Base-by-base conservation (phyloP, 1,284 basidiomycete species). In the Leccinum griseonigrum region DNA sequence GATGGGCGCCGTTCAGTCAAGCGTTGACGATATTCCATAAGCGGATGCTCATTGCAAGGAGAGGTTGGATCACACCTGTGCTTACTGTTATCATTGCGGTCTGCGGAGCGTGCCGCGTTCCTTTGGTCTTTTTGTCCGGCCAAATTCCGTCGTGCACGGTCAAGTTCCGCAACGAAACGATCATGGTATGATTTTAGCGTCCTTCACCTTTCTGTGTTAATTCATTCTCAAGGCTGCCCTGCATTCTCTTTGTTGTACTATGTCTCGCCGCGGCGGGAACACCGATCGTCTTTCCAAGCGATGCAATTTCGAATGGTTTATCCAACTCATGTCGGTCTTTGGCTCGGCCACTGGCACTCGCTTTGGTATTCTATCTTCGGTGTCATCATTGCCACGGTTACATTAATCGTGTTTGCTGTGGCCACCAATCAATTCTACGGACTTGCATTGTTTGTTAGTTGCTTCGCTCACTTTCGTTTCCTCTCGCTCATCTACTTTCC, bases 211-310 rank as follows among this genome's bases (percentile, higher is more conserved):
- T 29, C 16, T 14, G 1, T 13, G 13, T n/a, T 64, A n/a, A 64
- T 40, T 28, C 29, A 6, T n/a, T 56, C 50, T 29, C 13, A 59
- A 90, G 85, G 81, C 86, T 16, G 85, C 72, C 90, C 91, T 2
- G 91, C 91, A 0, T 94, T 94, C 74, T 91, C 88, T 64, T 81
- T 88, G 9, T 72, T 94, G 13, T 94, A 93, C 1, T 92, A 92
- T 71, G 88, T 91, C 6, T 84, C 85, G 16, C 83, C 66, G 90
- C 22, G 22, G 22, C 22, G 80, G 65, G 90, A 89, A 70, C 83
- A 84, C 31, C 80, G 81, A 51, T 87, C 86, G 8, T 85, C 83
- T 48, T 89, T 87, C 2, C 90, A 87, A 74, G 89, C 88, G 5
- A 93, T 90, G 88, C 87, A 90, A 64, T 76, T 89, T 31, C 88